These are phyloP conservation scores for Suhomyces anneliseae DNA, from an alignment of 1,139 yeast genomes.

Conservation along the genomic window DNA sequence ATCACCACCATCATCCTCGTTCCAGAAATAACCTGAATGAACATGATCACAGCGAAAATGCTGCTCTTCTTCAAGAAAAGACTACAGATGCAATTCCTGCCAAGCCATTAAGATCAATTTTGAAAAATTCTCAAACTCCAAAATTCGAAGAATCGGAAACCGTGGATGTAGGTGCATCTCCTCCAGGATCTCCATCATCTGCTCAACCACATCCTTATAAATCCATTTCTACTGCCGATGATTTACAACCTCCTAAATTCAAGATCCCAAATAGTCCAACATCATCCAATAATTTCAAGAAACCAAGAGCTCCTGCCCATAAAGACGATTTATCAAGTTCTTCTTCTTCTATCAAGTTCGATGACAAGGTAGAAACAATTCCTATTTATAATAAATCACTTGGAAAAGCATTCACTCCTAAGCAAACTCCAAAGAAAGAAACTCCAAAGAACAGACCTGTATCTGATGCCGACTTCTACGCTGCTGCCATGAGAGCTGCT, in stretches of 20 bases:
- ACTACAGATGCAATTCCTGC: slow-evolving; percentile 2
- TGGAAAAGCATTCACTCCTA: slow-evolving; percentile 7
- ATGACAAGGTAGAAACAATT: slow-evolving; percentile 42
- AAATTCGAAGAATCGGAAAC: slow-evolving; percentile 13
- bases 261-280: slow-evolving; percentile 7
- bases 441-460: slow-evolving; percentile 8
- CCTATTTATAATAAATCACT: slow-evolving; percentile 20
- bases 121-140: slow-evolving; percentile 27
- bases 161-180: slow-evolving; percentile 10
- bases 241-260: slow-evolving; percentile 3
- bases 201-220: slow-evolving; percentile 13
- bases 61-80: slow-evolving; percentile 5
- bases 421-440: background rate
- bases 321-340: slow-evolving; percentile 10
- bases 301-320: background rate
- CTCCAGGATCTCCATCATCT: background rate
- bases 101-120: slow-evolving; percentile 36
- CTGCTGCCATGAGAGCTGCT: slow-evolving; percentile 44
- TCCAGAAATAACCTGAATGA: background rate
- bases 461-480: slow-evolving; percentile 24
- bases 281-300: background rate
- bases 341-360: slow-evolving; percentile 39
- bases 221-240: slow-evolving; percentile 3
- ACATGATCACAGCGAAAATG: slow-evolving; percentile 6
- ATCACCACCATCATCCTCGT: no score